phyloP scores from a whole-genome alignment of 441 rosid species.

The Syzygium syzygioides region DNA sequence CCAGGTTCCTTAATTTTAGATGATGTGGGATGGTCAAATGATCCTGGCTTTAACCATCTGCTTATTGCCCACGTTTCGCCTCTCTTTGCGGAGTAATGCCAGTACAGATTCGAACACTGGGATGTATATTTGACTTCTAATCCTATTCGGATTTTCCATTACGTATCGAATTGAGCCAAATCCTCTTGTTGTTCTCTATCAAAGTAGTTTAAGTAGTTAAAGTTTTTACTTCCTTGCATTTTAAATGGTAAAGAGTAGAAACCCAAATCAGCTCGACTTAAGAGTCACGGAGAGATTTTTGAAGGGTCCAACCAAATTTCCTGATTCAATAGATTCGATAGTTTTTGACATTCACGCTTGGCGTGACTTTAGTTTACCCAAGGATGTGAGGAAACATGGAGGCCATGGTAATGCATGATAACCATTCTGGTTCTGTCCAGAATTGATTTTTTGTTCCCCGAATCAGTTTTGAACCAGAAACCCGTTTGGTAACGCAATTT shows the following conservation, averaged over 20 bases:
- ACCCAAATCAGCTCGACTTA: background rate
- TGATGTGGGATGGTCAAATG: background rate
- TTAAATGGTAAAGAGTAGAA: background rate
- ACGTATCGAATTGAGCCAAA: background rate
- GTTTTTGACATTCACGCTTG: background rate
- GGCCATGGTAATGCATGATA: no score
- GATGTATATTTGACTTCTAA: background rate
- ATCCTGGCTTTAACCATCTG: background rate
- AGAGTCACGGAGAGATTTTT: background rate
- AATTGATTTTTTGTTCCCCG: no score
- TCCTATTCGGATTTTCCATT: background rate
- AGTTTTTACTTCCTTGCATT: background rate
- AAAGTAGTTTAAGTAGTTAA: background rate
- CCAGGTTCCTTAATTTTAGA: background rate
- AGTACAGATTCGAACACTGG: background rate
- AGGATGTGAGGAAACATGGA: background rate
- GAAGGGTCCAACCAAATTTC: no score
- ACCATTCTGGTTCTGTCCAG: no score
- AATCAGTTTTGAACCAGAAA: no score
- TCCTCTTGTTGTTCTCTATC: background rate
- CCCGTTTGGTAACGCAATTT: no score
- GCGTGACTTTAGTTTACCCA: background rate
- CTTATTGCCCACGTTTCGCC: background rate
- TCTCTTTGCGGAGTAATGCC: background rate
- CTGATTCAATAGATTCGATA: background rate